Percentiles rank a stretch among this genome's conserved stretches.
These are phyloP conservation scores for Lathyrus sativus DNA, from an alignment of 306 rosid genomes.

Conservation along the genomic window DNA sequence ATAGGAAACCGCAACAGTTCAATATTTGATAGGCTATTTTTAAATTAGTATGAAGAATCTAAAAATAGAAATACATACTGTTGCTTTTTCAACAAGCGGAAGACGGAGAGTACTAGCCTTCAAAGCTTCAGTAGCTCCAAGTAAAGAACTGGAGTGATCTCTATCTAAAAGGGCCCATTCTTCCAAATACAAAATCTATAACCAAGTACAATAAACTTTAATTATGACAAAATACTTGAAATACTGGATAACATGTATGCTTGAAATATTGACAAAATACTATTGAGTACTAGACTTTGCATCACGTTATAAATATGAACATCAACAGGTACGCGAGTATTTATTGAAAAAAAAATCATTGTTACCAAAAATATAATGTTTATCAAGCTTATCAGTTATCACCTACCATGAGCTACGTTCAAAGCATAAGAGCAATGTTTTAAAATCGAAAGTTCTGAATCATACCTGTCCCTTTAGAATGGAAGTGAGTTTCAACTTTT, in stretches of 20 bases:
- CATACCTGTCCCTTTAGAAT: constrained; percentile 93
- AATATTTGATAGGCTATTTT: constrained; percentile 22
- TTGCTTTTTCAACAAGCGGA: constrained; percentile 89
- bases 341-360: constrained; percentile 17
- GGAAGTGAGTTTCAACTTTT: constrained; percentile 90
- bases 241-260: no score
- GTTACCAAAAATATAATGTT: constrained; percentile 12
- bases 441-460: constrained; percentile 44
- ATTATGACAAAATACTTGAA: constrained; percentile 24
- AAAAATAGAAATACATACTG: constrained; percentile 51
- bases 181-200: constrained; percentile 82
- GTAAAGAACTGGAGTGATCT: constrained; percentile 89
- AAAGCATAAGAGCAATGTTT: constrained; percentile 28
- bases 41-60: constrained; percentile 1
- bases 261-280: constrained; percentile 16
- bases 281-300: constrained; percentile 3
- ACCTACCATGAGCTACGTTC: constrained; percentile 35
- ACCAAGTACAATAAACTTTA: constrained; percentile 45
- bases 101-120: constrained; percentile 97
- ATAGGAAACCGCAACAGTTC: constrained; percentile 22
- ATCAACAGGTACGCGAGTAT: constrained; percentile 21
- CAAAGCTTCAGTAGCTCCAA: constrained; percentile 98
- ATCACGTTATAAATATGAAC: constrained; percentile 19
- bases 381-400: constrained; percentile 20
- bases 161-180: constrained; percentile 90